Base-by-base conservation (phyloP, 164 flowering plant species). In the Taxillus chinensis region DNA sequence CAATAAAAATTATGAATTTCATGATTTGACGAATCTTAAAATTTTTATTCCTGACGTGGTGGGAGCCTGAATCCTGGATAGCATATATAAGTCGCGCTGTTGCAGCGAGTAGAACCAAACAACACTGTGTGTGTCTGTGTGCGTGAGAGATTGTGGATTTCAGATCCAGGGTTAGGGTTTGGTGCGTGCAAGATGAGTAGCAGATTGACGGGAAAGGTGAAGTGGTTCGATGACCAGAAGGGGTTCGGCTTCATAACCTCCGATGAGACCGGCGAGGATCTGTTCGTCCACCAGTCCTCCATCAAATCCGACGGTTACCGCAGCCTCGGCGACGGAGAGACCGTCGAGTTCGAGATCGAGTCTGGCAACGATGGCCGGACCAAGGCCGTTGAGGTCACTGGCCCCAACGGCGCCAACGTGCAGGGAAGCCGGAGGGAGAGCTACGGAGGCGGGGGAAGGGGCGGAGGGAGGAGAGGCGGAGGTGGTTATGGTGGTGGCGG, bases 171-270 rank as follows among this genome's bases (percentile, higher is more conserved):
- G 51, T 9, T 43, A 43, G 46, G 46, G 46, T 43, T 43, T 43
- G 8, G 46, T 6, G 51, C 3, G 4, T 48, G 7, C 13, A 48
- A 17, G 57, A 64, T 48, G 56, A 60, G 40, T 45, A 55, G 51
- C n/a, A 71, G 85, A 62, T 41, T 66, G 58, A 78, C 68, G 0
- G 90, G 93, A 6, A 73, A 66, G 15, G 97, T 92, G 45, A 90
- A 88, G 83, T 92, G 98, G 98, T 92, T 90, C 75, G 86, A 75
- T 57, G 82, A 74, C 57, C 70, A 62, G 60, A 92, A 90, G 77
- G 98, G 98, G 1, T 90, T 72, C 27, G 98, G 98, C 1, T 92
- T 92, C 82, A 92, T 92, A 12, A 79, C 96, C 57, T 96, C 96
- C 0, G 74, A 78, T 17, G 92, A 88, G n/a, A 96, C 93, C 3